Conservation (phyloP, 2,329 filamentous ascomycete species). For the Eurotiales sp. region DNA sequence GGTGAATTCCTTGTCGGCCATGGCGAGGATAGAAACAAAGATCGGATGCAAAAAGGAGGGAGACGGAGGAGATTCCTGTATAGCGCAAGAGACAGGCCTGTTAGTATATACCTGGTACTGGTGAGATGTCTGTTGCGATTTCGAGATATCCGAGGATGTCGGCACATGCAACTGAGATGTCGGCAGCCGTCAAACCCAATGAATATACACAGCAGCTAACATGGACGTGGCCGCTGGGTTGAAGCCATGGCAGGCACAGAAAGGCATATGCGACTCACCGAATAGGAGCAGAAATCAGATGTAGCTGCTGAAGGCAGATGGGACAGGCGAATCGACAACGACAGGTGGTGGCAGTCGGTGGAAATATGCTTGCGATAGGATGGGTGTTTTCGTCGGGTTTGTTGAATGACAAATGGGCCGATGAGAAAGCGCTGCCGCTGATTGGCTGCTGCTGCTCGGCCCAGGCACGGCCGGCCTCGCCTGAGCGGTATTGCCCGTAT, state of each 20-base stretch:
- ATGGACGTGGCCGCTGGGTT: background rate
- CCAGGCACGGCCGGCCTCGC: background rate
- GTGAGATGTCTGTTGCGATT: background rate
- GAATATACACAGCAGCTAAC: no score
- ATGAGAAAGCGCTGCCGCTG: conserved; percentile 8
- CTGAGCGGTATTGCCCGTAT: background rate
- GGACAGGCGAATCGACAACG: background rate
- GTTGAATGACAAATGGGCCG: conserved; percentile 1
- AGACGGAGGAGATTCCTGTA: background rate
- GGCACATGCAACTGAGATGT: no score
- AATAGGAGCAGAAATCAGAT: no score
- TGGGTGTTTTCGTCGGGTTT: conserved; percentile 1
- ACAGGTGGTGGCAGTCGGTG: background rate
- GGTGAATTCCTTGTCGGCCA: conserved; percentile 62
- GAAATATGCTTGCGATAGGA: no score
- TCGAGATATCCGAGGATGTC: no score
- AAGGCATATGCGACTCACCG: background rate
- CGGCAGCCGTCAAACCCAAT: no score
- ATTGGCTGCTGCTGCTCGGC: background rate
- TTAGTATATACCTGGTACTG: background rate
- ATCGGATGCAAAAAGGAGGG: background rate
- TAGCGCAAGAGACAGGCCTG: background rate
- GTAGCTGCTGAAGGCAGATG: no score
- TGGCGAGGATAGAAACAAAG: conserved; percentile 26
- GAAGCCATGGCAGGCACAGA: background rate